A percentile compares a stretch with the other conserved stretches of the same genome.
Evolutionary conservation across 805 yeast species (phyloP).

Genomic region (Sugiyamaella smithiae): DNA sequence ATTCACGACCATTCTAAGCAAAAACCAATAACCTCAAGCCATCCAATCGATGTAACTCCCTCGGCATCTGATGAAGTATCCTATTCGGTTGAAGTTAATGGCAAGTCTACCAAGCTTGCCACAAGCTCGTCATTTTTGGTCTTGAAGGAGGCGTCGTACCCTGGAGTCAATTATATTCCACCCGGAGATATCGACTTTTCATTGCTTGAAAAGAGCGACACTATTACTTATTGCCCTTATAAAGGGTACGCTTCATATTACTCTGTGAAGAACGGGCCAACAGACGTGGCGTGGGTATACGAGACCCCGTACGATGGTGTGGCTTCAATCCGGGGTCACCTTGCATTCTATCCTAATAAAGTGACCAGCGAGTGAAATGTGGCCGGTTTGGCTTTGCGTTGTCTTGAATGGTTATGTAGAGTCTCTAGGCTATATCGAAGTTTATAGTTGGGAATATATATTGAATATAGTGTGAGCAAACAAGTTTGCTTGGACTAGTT

Average conservation of each 20-base stretch:
- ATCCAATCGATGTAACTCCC: slow-evolving; percentile 6
- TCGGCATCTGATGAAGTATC: not conserved
- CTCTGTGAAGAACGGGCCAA: slow-evolving; percentile 9
- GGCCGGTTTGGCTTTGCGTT: too few species aligned
- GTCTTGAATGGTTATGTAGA: too few species aligned
- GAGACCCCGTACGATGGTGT: slow-evolving; percentile 18
- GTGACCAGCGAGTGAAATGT: too few species aligned
- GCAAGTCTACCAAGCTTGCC: slow-evolving; percentile 6
- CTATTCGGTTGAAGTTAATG: not conserved
- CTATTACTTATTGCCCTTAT: slow-evolving; percentile 20
- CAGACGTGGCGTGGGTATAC: slow-evolving; percentile 21
- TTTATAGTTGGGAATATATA: too few species aligned
- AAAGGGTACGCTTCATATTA: slow-evolving; percentile 21
- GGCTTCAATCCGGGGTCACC: slow-evolving; percentile 10
- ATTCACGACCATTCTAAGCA: slow-evolving; percentile 11
- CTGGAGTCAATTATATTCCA: slow-evolving; percentile 13
- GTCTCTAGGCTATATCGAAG: too few species aligned
- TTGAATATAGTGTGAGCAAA: too few species aligned
- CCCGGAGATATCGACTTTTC: slow-evolving; percentile 16
- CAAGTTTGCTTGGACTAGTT: too few species aligned
- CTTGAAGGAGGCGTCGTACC: slow-evolving; percentile 14
- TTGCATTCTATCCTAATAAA: slow-evolving; percentile 16
- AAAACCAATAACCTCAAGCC: slow-evolving; percentile 13
- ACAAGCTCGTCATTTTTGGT: slow-evolving; percentile 4
- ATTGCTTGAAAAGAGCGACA: slow-evolving; percentile 12